These are phyloP conservation scores for Zoysia pacifica DNA, from an alignment of 176 grass and related monocot genomes.

Conservation along the genomic window DNA sequence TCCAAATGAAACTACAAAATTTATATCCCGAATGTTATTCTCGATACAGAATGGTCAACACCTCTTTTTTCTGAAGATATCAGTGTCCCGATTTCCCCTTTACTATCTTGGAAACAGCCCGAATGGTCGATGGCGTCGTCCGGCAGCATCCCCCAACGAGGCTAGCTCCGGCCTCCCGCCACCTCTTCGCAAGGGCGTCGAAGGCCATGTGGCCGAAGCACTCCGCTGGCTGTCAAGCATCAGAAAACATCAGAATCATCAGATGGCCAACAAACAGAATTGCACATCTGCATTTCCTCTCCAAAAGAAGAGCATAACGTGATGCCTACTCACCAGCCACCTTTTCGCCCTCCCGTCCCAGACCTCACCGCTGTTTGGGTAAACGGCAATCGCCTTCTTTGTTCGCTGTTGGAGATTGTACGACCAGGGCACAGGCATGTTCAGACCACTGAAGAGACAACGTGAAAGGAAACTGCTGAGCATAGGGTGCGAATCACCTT, in stretches of 20 bases:
- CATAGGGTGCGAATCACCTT: constrained; percentile 55
- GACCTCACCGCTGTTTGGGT: constrained; percentile 81
- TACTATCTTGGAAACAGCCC: constrained; percentile 55
- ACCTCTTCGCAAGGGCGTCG: constrained; percentile 53
- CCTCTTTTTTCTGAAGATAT: background rate
- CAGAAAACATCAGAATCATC: background rate
- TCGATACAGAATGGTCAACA: background rate
- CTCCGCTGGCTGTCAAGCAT: constrained; percentile 44
- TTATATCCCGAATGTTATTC: constrained; percentile 20
- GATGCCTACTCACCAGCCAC: constrained; percentile 70
- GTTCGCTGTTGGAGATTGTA: constrained; percentile 51
- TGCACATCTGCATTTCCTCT: background rate
- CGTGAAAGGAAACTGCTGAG: background rate
- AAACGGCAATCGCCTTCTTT: constrained; percentile 70
- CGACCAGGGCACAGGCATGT: background rate
- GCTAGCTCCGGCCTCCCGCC: constrained; percentile 68
- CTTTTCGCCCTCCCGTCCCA: constrained; percentile 77
- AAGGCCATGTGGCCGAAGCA: constrained; percentile 64
- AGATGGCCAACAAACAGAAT: background rate
- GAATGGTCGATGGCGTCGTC: constrained; percentile 70
- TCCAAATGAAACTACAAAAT: background rate
- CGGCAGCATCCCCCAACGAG: constrained; percentile 79
- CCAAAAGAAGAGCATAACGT: background rate
- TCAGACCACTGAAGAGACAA: background rate
- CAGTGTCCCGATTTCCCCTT: constrained; percentile 37